Percentiles rank a stretch among this genome's conserved stretches.
Conservation (phyloP, 306 rosid genomes). For the Medicago arabica region DNA sequence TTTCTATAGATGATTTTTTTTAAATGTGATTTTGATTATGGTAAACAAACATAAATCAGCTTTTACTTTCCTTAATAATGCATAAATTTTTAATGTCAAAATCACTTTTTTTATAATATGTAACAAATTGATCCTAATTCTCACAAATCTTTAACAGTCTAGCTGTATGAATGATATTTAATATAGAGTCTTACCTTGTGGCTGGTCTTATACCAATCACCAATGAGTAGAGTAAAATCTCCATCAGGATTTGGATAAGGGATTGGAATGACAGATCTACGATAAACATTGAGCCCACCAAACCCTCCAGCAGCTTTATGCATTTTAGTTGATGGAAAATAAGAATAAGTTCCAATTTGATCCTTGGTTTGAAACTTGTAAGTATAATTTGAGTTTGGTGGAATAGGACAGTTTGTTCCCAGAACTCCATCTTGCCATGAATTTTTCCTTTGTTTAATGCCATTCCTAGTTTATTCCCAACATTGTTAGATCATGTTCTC, state of each 20-base stretch:
- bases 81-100: not conserved
- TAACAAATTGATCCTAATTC: not conserved
- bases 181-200: slow-evolving; percentile 64
- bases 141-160: not conserved
- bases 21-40: too few species aligned
- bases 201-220: slow-evolving; percentile 88
- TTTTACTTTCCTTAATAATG: too few species aligned
- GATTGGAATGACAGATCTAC: slow-evolving; percentile 81
- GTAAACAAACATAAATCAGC: too few species aligned
- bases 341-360: slow-evolving; percentile 85
- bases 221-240: slow-evolving; percentile 84
- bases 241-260: slow-evolving; percentile 83
- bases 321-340: slow-evolving; percentile 85
- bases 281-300: slow-evolving; percentile 80
- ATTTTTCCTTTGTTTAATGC: slow-evolving; percentile 93
- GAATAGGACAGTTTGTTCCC: slow-evolving; percentile 95
- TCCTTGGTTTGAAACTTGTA: slow-evolving; percentile 90
- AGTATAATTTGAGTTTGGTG: slow-evolving; percentile 87
- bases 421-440: slow-evolving; percentile 99
- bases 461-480: slow-evolving; percentile 66
- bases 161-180: not conserved
- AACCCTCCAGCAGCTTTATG: slow-evolving; percentile 93
- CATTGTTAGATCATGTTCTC: slow-evolving; percentile 13
- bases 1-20: too few species aligned
- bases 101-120: not conserved